Evolutionary conservation across 2,329 filamentous ascomycete species (phyloP), one percentile per base, ranked within the genome.

Genomic region (Magnaporthiopsis incrustans): DNA sequence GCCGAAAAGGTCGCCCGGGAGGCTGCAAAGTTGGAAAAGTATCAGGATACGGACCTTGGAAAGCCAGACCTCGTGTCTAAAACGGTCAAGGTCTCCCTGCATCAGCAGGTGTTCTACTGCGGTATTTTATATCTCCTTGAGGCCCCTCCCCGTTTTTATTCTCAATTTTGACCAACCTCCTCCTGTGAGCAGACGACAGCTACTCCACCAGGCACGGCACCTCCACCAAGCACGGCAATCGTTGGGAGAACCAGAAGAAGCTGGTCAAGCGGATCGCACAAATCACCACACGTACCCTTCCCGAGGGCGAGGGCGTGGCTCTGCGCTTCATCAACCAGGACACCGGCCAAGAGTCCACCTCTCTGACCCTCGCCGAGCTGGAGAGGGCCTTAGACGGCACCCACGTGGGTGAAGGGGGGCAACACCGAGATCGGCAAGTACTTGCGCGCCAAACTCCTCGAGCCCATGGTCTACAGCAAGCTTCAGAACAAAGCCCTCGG

Each of bases 271-370:
- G 58, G 6, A 35, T 60, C 10, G 27, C 58, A 3, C 30, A 14
- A 10, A 60, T 60, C 58, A 35, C 27, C 14, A 60, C 30, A 4
- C 58, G 27, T 18, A 60, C n/a, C 30, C 58, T 60, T 4, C 58
- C 58, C 27, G 58, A 60, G 22, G 58, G 58, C 58, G 58, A 60
- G 30, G 58, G 58, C 12, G 27, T 60, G 1, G 58, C 58, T 18
- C 58, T 60, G 30, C 58, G 58, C 27, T 60, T 60, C 30, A 60
- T 60, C 32, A 60, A 60, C 58, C 58, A 60, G 30, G n/a, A 32
- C 22, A 32, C 2, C 32, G n/a, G 35, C 58, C 32, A 60, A 0
- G 8, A 50, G 44, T 50, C 44, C 15, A 6, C 44, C 18, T 6
- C 4, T 18, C 44, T 50, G 44, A 50, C 44, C 22, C 8, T 50